phyloP scores from a whole-genome alignment of 179 eudicot species.

The Gypsophila paniculata region DNA sequence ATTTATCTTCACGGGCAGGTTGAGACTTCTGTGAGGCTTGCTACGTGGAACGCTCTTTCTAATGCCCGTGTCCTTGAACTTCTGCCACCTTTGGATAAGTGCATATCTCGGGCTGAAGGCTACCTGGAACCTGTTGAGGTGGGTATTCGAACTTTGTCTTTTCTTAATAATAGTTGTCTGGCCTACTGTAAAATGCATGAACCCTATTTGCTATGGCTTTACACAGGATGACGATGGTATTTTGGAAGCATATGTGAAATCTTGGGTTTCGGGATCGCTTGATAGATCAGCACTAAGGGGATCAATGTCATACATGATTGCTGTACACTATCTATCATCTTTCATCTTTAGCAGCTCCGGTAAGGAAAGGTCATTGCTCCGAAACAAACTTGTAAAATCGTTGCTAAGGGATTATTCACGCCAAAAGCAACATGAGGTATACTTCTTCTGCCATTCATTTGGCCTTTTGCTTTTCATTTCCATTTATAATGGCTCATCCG shows the following conservation, averaged over 20 bases:
- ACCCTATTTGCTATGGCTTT: not conserved
- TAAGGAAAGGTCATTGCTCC: constrained; percentile 39
- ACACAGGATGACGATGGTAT: constrained; percentile 62
- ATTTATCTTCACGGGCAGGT: constrained; percentile 30
- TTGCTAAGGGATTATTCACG: constrained; percentile 70
- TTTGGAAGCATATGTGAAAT: constrained; percentile 75
- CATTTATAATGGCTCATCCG: too few relatives aligned
- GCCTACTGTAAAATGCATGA: not conserved
- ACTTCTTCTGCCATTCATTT: constrained; percentile 3
- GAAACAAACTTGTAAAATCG: constrained; percentile 62
- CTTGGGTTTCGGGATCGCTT: constrained; percentile 84
- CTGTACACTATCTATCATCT: constrained; percentile 63
- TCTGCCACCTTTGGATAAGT: constrained; percentile 62
- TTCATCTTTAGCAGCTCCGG: constrained; percentile 45
- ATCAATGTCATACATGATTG: constrained; percentile 56
- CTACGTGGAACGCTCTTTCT: constrained; percentile 67
- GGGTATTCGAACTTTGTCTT: constrained; percentile 10
- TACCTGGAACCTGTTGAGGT: constrained; percentile 91
- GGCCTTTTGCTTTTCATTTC: not conserved
- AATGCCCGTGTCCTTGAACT: constrained; percentile 78
- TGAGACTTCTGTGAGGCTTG: constrained; percentile 63
- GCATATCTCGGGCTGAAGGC: constrained; percentile 55
- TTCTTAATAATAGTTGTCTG: too few relatives aligned
- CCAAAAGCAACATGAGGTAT: constrained; percentile 70
- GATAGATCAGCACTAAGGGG: constrained; percentile 62